Evolutionary conservation across 306 rosid genomes (phyloP), one percentile per base, ranked within the genome.

Genomic region (Malus domestica): DNA sequence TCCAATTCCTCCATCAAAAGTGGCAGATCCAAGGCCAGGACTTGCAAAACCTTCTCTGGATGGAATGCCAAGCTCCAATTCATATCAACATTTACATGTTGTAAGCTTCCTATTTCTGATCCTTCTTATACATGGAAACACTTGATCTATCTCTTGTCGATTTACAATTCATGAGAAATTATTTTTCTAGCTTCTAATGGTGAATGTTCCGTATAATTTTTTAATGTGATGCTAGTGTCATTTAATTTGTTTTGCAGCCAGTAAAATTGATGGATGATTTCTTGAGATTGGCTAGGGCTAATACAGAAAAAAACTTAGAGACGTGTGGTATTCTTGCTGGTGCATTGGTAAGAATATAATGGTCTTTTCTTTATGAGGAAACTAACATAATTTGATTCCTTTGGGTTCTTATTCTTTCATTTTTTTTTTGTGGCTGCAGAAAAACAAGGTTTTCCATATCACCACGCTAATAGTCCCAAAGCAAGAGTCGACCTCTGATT

Each of bases 11-110:
- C 96, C 91, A 76, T 89, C 99, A 75, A 89, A 86, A 87, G 98
- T 96, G 84, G 99, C 98, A 66, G 99, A 96, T 84, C 99, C 99
- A 76, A 93, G 97, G 77, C 99, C 99, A 72, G 99, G 98, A 72
- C 89, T 87, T 20, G 88, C 94, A 73, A 89, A 78, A 64, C 83
- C 90, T 71, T 88, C 90, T 68, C 83, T 61, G 70, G 90, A 89
- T 80, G 94, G 87, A 74, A 82, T 73, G 70, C 75, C 54, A 68
- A 84, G 85, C 78, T 60, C 97, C 76, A 72, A 83, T 74, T 75
- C 85, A 73, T 96, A 79, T 82, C 97, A 90, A 81, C 96, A 88
- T 85, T 79, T 96, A 73, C 98, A 96, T 59, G 76, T 96, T 77
- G 98, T 96, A 90, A 78, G 98, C 74, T 67, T 74, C 68, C 25